Conservation (phyloP, 2,329 filamentous ascomycete genomes). For the Botryosphaeria dothidea region DNA sequence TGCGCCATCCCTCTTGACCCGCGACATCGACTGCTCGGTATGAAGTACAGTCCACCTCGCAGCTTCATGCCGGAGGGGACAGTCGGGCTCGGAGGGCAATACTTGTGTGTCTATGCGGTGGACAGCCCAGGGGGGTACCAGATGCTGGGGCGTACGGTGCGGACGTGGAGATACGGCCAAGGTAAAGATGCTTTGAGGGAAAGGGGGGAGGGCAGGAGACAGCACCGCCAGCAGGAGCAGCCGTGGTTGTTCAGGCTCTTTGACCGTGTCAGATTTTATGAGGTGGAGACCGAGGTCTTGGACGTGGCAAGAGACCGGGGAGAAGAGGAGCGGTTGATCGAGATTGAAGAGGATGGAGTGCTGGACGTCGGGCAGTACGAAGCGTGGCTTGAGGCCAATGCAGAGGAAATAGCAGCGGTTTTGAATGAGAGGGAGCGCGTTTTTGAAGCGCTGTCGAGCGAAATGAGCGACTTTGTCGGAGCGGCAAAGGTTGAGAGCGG, state of each 20-base stretch:
- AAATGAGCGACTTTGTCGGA: background rate
- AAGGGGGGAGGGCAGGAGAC: background rate
- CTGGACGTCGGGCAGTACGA: background rate
- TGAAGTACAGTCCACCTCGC: background rate
- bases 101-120: background rate
- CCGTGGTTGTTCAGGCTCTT: background rate
- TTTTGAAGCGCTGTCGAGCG: background rate
- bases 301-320: background rate
- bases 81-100: background rate
- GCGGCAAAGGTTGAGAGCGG: background rate
- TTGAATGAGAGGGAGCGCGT: background rate
- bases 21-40: background rate
- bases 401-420: background rate
- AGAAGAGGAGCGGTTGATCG: background rate
- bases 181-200: background rate
- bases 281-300: background rate
- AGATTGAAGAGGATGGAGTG: background rate
- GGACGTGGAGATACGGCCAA: background rate
- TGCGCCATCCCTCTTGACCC: background rate
- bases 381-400: background rate
- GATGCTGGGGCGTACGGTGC: background rate
- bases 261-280: background rate
- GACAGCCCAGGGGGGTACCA: background rate
- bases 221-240: background rate
- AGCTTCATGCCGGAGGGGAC: background rate